Evolutionary conservation across 2,329 filamentous ascomycete genomes (phyloP).

Genomic region (Colletotrichum scovillei): DNA sequence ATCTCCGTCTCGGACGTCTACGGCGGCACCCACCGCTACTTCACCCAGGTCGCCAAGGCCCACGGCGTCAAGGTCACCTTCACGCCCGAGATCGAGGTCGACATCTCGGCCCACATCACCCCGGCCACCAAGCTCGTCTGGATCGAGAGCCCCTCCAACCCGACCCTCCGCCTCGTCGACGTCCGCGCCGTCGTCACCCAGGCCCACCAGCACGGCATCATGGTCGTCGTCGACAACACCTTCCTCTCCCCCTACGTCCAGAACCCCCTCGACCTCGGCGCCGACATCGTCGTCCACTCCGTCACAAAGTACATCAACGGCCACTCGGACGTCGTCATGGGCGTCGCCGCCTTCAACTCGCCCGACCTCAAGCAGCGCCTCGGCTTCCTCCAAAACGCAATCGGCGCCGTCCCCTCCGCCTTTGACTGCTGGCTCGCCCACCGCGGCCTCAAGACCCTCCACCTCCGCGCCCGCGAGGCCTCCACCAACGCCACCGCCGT

Average conservation of each 20-base stretch:
- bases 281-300: constrained; percentile 95
- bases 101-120: constrained; percentile 86
- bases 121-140: constrained; percentile 93
- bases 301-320: constrained; percentile 99
- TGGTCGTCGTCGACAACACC: constrained; percentile 99
- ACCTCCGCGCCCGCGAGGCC: constrained; percentile 89
- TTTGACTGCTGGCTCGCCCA: constrained; percentile 99
- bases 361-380: constrained; percentile 81
- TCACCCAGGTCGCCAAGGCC: constrained; percentile 95
- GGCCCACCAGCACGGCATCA: constrained; percentile 88
- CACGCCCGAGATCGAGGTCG: constrained; percentile 89
- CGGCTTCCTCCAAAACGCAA: constrained; percentile 95
- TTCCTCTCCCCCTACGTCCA: constrained; percentile 97
- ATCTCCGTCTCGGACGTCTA: constrained; percentile 98
- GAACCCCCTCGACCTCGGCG: constrained; percentile 93
- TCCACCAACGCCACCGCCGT: constrained; percentile 83
- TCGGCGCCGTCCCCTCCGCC: constrained; percentile 91
- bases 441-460: constrained; percentile 94
- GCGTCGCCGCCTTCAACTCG: constrained; percentile 93
- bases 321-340: constrained; percentile 97
- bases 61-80: constrained; percentile 97
- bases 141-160: constrained; percentile 97
- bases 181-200: constrained; percentile 85
- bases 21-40: constrained; percentile 97
- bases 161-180: constrained; percentile 91